phyloP scores from a whole-genome alignment of 2,329 filamentous ascomycete species.

The Colletotrichum cordylinicola region DNA sequence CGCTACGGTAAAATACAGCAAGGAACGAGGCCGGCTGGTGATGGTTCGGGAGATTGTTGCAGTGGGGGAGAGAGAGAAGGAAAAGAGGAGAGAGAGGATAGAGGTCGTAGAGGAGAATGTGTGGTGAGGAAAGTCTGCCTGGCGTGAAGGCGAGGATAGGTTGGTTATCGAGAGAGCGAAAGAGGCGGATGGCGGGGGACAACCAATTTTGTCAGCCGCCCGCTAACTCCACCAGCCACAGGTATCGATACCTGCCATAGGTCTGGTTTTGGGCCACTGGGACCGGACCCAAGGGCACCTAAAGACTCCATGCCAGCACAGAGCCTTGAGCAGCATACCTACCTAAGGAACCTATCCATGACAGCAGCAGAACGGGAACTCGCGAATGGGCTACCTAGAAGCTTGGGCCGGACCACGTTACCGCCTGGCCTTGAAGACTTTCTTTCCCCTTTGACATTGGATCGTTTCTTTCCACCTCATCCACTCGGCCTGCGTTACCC shows the following conservation, averaged over 20 bases:
- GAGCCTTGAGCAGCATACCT: background rate
- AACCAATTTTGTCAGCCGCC: slow-evolving; percentile 27
- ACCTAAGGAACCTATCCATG: background rate
- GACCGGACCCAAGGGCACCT: background rate
- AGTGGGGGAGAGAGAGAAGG: background rate
- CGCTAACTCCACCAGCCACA: slow-evolving; percentile 23
- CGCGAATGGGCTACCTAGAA: background rate
- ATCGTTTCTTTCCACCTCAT: background rate
- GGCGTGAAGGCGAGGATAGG: slow-evolving; percentile 19
- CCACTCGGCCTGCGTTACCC: background rate
- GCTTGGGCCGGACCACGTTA: background rate
- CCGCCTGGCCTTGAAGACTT: background rate
- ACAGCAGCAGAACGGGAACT: background rate
- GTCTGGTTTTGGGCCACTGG: background rate
- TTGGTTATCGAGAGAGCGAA: slow-evolving; percentile 20
- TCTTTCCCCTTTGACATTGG: background rate
- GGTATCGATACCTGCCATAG: slow-evolving; percentile 22
- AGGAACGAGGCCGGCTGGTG: background rate
- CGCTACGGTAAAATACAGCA: background rate
- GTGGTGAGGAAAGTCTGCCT: slow-evolving; percentile 16
- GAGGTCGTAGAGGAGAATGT: background rate
- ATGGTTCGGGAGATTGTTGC: background rate
- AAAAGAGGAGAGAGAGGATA: background rate
- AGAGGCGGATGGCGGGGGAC: slow-evolving; percentile 25
- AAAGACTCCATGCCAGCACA: background rate